Percentiles rank a stretch among this genome's conserved stretches.
Conservation (phyloP, 192 early-diverging fungal species). For the Coemansia sp. region DNA sequence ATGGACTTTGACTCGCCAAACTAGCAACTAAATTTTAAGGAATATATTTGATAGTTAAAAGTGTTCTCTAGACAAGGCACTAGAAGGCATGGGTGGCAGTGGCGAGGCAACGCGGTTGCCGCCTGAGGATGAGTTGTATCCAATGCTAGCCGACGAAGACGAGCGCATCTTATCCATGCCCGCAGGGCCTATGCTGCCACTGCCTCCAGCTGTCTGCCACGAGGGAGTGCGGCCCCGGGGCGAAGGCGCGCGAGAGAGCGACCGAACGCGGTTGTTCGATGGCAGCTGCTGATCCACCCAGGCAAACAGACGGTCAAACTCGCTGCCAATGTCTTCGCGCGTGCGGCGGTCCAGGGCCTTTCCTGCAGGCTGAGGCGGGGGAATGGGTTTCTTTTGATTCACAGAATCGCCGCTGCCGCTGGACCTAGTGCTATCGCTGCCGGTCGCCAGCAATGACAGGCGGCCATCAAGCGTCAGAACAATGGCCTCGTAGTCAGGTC, state of each 20-base stretch:
- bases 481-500: conserved; percentile 56
- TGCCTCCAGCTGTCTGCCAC: conserved; percentile 27
- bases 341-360: conserved; percentile 39
- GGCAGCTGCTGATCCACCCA: conserved; percentile 57
- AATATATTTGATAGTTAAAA: conserved; percentile 4
- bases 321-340: conserved; percentile 57
- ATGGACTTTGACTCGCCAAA: conserved; percentile 30
- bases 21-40: background rate
- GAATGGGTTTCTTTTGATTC: conserved; percentile 10
- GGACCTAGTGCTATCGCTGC: conserved; percentile 1
- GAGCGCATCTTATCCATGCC: conserved; percentile 36
- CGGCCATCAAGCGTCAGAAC: conserved; percentile 42
- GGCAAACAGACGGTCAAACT: conserved; percentile 57
- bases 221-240: conserved; percentile 44
- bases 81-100: conserved; percentile 38
- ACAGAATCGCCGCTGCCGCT: conserved; percentile 2
- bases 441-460: conserved; percentile 5
- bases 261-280: conserved; percentile 30
- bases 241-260: conserved; percentile 41
- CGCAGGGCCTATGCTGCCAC: background rate
- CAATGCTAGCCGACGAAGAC: conserved; percentile 42
- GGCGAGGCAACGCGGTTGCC: conserved; percentile 48
- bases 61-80: conserved; percentile 6
- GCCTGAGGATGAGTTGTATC: conserved; percentile 33
- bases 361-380: conserved; percentile 3